Conservation (phyloP, 768 basidiomycete genomes). For the Pleurotus tuber-regium region DNA sequence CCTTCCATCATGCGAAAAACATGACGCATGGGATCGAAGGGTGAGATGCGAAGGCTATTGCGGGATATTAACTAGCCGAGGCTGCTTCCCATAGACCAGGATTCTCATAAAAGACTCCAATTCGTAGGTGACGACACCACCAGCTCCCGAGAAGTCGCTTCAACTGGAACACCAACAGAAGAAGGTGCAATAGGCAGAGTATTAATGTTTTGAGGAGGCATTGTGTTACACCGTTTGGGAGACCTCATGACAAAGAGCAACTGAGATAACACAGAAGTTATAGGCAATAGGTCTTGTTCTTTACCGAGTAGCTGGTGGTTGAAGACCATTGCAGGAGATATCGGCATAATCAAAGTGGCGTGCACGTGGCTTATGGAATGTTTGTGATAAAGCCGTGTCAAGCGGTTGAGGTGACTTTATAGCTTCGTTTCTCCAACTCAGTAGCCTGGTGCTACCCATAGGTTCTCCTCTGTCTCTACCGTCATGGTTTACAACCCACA, state of each 20-base stretch:
- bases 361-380: slow-evolving; percentile 8
- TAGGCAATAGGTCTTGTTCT: too few relatives aligned
- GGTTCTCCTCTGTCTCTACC: slow-evolving; percentile 4
- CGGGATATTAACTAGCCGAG: background rate
- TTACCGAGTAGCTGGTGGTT: too few relatives aligned
- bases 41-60: slow-evolving; percentile 3
- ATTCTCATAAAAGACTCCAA: background rate
- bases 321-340: too few relatives aligned
- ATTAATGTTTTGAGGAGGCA: too few relatives aligned
- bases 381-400: slow-evolving; percentile 10
- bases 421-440: slow-evolving; percentile 3
- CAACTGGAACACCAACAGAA: too few relatives aligned
- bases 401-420: slow-evolving; percentile 5
- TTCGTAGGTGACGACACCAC: background rate
- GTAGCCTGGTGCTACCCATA: slow-evolving; percentile 7
- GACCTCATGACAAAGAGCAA: too few relatives aligned
- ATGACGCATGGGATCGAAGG: too few relatives aligned
- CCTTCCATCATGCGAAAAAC: background rate
- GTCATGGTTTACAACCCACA: slow-evolving; percentile 16
- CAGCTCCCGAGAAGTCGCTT: slow-evolving; percentile 2
- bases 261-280: too few relatives aligned
- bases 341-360: background rate
- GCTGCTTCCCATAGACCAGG: background rate
- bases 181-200: too few relatives aligned
- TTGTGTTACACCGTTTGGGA: too few relatives aligned